These are phyloP conservation scores for Phalaenopsis equestris DNA, from an alignment of 106 monocot genomes.

Conservation along the genomic window DNA sequence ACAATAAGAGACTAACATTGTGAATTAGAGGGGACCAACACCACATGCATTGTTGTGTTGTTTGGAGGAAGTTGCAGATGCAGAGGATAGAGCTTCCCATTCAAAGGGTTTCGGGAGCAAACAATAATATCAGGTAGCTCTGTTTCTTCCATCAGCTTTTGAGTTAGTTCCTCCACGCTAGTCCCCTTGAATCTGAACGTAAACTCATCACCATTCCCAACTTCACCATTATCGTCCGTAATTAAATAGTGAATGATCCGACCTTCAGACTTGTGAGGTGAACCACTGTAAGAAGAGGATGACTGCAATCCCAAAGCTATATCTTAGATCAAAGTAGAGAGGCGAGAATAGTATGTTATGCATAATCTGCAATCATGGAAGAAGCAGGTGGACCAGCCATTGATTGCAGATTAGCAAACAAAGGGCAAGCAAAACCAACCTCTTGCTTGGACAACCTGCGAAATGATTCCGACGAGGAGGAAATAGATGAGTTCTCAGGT, in stretches of 20 bases:
- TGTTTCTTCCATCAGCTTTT: constrained; percentile 54
- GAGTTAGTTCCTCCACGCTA: constrained; percentile 47
- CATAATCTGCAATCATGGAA: neutral
- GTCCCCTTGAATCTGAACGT: constrained; percentile 54
- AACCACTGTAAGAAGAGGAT: constrained; percentile 21
- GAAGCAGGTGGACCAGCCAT: neutral
- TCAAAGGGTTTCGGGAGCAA: constrained; percentile 51
- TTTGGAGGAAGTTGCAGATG: constrained; percentile 67
- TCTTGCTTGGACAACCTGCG: constrained; percentile 8
- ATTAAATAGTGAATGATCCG: constrained; percentile 53
- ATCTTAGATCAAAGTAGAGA: too few species aligned
- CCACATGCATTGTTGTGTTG: constrained; percentile 50
- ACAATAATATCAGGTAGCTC: constrained; percentile 46
- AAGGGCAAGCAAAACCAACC: neutral
- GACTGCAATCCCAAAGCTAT: constrained; percentile 27
- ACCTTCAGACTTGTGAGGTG: constrained; percentile 59
- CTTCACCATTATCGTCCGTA: constrained; percentile 42
- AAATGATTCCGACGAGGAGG: neutral
- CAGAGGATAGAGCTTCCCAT: constrained; percentile 49
- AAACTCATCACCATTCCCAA: constrained; percentile 29
- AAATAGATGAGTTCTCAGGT: neutral
- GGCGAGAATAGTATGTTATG: neutral
- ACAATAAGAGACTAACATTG: constrained; percentile 32
- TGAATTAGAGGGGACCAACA: constrained; percentile 45
- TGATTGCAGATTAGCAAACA: neutral